Base-by-base conservation (phyloP, 1,139 yeast species). In the Yamadazyma diospyri region DNA sequence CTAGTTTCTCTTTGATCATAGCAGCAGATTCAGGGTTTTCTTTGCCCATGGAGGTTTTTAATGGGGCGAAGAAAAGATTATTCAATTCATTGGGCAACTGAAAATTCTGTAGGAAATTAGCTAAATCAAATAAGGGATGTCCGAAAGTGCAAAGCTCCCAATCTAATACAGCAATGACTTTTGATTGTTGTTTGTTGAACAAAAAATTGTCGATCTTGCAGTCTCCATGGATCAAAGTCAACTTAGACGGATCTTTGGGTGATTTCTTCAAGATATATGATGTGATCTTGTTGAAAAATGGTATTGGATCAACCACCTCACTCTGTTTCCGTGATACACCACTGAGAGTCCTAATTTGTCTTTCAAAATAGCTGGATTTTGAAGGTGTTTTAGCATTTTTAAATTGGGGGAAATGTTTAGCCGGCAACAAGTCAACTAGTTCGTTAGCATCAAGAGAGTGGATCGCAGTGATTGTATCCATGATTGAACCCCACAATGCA, bases 131-230 rank as follows among this genome's bases (percentile, higher is more conserved):
- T 33, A 78, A 53, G 1, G 85, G 85, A 42, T 78, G 82, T 0
- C 86, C 86, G 41, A 76, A 64, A 0, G 85, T 79, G 45, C 84
- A 77, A 24, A 79, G 61, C 48, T 79, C 86, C 85, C 85, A 79
- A 50, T 79, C 85, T 32, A 79, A 59, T 1, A 79, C 75, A 0
- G 83, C 83, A 34, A 71, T 57, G 4, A 78, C 78, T 29, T 57
- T 52, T 14, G 72, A 69, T 29, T 69, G 65, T 1, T 65, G 57
- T 6, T 73, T 72, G 43, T 76, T 75, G 48, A 74, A 78, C 7
- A 79, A 59, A 22, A 79, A 48, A 46, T 79, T 79, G 50, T 79
- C 86, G 29, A 79, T 76, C 48, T 79, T 79, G 59, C 74, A 79
- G 52, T 79, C 86, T 1, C 86, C 86, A 45, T 79, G 86, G 26